A percentile compares a stretch with the other conserved stretches of the same genome.
Conservation (phyloP, 2,329 filamentous ascomycete species). For the Neonectria magnoliae region DNA sequence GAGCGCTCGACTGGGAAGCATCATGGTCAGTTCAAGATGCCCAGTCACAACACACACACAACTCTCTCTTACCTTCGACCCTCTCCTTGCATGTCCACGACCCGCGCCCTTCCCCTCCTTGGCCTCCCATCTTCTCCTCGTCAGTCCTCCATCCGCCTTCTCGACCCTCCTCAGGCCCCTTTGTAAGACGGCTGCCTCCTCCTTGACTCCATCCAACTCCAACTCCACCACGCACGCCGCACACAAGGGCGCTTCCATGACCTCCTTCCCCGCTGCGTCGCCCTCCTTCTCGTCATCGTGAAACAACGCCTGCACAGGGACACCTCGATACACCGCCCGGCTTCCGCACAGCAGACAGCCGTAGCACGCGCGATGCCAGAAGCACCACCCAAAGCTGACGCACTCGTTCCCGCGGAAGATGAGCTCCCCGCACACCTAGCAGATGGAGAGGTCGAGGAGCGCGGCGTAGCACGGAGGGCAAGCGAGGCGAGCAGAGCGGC, state of each 20-base stretch:
- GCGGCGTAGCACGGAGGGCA: constrained; percentile 59
- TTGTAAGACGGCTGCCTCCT: constrained; percentile 49
- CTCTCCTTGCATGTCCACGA: constrained; percentile 3
- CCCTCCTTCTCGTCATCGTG: constrained; percentile 15
- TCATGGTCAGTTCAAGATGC: constrained; percentile 9
- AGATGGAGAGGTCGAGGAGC: constrained; percentile 64
- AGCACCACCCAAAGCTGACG: constrained; percentile 69
- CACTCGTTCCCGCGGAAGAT: constrained; percentile 64
- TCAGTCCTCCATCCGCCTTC: constrained; percentile 58
- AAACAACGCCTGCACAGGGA: constrained; percentile 50
- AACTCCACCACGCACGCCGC: constrained; percentile 55
- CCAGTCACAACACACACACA: too few relatives aligned
- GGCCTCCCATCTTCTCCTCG: constrained; percentile 54
- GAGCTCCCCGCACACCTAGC: constrained; percentile 66
- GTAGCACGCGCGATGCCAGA: constrained; percentile 67
- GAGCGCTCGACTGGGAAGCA: constrained; percentile 6
- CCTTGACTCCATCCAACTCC: constrained; percentile 49
- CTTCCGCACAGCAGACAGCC: constrained; percentile 64
- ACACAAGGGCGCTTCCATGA: constrained; percentile 61
- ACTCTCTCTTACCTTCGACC: constrained; percentile 7
- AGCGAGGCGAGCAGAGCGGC: constrained; percentile 58
- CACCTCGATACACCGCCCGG: constrained; percentile 49
- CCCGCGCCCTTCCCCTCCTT: constrained; percentile 32
- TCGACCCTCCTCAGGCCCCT: constrained; percentile 57
- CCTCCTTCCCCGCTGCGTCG: constrained; percentile 49